Conservation (phyloP, 2,329 filamentous ascomycete genomes). For the Leptographium galeiforme region DNA sequence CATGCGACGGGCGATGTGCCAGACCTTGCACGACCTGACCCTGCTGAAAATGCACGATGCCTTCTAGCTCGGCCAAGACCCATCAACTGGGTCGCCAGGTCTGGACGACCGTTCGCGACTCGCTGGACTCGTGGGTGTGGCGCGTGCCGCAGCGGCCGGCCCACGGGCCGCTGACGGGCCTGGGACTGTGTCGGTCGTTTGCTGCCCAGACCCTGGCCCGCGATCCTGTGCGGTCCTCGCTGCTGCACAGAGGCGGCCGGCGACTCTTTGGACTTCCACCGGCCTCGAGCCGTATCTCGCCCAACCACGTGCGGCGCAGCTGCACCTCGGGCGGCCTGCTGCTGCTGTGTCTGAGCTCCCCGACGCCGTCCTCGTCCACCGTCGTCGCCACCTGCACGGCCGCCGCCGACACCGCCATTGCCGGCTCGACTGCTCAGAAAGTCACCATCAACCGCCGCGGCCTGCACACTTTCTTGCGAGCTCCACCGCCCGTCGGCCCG, state of each 20-base stretch:
- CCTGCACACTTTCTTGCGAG: too few species aligned
- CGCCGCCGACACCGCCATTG: constrained; percentile 21
- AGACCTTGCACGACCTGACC: neutral
- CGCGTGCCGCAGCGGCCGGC: neutral
- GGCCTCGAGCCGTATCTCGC: constrained; percentile 12
- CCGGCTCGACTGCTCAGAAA: constrained; percentile 13
- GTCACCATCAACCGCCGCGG: constrained; percentile 19
- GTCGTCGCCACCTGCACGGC: constrained; percentile 26
- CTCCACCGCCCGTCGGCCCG: too few species aligned
- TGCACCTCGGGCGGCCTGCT: constrained; percentile 42
- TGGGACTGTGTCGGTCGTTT: constrained; percentile 6
- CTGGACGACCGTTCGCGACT: constrained; percentile 19
- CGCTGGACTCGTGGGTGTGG: constrained; percentile 10
- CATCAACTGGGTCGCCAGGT: constrained; percentile 21
- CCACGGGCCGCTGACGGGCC: neutral
- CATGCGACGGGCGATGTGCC: neutral
- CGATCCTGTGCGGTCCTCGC: neutral
- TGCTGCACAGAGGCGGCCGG: constrained; percentile 8
- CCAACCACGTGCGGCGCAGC: constrained; percentile 30
- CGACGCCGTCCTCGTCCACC: constrained; percentile 22
- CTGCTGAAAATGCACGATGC: constrained; percentile 15
- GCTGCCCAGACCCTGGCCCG: neutral
- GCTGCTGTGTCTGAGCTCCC: constrained; percentile 31
- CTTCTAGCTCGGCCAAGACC: constrained; percentile 20
- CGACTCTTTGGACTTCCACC: neutral